A percentile compares a stretch with the other conserved stretches of the same genome.
Conservation (phyloP, 1,284 basidiomycete genomes). For the Meira miltonrushii region DNA sequence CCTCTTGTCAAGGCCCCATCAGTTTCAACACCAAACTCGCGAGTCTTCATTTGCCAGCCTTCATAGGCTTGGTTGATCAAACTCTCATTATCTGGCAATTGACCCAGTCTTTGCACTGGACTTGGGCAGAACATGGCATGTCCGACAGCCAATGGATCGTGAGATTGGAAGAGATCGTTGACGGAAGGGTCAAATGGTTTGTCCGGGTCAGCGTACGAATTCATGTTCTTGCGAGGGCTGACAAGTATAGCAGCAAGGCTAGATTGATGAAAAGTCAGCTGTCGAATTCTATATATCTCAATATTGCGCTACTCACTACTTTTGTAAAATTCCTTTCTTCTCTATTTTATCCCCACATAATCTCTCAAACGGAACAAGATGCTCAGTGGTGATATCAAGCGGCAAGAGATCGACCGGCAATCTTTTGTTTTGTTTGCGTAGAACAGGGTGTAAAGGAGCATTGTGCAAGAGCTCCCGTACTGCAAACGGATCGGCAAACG, state of each 20-base stretch:
- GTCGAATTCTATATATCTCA: too few species aligned
- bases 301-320: slow-evolving; percentile 16
- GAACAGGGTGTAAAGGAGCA: slow-evolving; percentile 18
- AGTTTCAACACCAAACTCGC: slow-evolving; percentile 40
- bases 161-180: slow-evolving; percentile 43
- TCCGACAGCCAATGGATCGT: slow-evolving; percentile 47
- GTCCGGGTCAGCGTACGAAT: slow-evolving; percentile 32
- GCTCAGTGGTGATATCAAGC: slow-evolving; percentile 39
- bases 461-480: slow-evolving; percentile 55
- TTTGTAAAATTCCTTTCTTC: slow-evolving; percentile 6
- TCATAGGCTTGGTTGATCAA: neutral
- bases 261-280: neutral
- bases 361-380: slow-evolving; percentile 39
- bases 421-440: slow-evolving; percentile 15
- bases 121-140: slow-evolving; percentile 36
- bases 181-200: slow-evolving; percentile 29
- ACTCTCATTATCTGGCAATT: neutral
- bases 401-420: slow-evolving; percentile 41
- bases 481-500: slow-evolving; percentile 85
- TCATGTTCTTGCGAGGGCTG: slow-evolving; percentile 42
- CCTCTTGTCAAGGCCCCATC: slow-evolving; percentile 41
- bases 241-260: slow-evolving; percentile 36
- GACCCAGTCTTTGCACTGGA: neutral
- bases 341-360: slow-evolving; percentile 30
- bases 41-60: slow-evolving; percentile 8